Percentiles rank a stretch among this genome's conserved stretches.
Evolutionary conservation across 495 filamentous ascomycete species (phyloP).

Genomic region (Podospora tetraspora): DNA sequence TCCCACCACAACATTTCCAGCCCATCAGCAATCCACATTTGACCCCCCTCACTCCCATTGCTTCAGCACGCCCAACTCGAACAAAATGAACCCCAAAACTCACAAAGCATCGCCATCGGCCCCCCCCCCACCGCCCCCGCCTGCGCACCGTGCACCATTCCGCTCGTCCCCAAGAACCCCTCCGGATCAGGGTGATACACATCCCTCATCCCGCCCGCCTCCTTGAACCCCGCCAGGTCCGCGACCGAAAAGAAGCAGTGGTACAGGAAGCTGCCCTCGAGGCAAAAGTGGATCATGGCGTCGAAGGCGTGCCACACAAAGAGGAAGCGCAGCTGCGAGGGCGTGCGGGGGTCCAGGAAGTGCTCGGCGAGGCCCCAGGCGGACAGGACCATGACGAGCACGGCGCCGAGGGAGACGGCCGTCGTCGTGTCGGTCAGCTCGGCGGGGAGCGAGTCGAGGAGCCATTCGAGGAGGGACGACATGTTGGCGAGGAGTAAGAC

Average conservation of each 20-base stretch:
- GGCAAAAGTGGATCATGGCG: constrained; percentile 77
- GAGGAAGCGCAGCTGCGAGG: constrained; percentile 53
- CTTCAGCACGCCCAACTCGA: not conserved
- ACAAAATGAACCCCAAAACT: not conserved
- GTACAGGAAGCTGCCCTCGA: constrained; percentile 88
- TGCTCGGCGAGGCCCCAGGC: constrained; percentile 43
- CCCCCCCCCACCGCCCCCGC: constrained; percentile 47
- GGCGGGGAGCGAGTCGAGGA: constrained; percentile 26
- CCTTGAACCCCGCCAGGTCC: constrained; percentile 24
- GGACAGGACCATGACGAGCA: constrained; percentile 42
- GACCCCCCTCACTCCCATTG: not conserved
- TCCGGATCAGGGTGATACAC: constrained; percentile 34
- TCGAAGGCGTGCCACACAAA: constrained; percentile 97
- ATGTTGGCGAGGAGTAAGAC: not conserved
- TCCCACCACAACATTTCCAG: not conserved
- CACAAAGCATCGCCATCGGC: not conserved
- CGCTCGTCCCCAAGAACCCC: constrained; percentile 40
- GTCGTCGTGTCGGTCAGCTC: constrained; percentile 52
- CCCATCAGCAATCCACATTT: not conserved
- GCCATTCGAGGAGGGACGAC: constrained; percentile 3
- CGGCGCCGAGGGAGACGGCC: constrained; percentile 47
- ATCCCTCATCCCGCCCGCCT: not conserved
- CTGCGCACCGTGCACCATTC: constrained; percentile 65
- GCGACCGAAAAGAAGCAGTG: constrained; percentile 81
- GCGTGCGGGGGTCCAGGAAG: constrained; percentile 36